A percentile compares a stretch with the other conserved stretches of the same genome.
Evolutionary conservation across 495 filamentous ascomycete species (phyloP).

Genomic region (Aspergillus egyptiacus): DNA sequence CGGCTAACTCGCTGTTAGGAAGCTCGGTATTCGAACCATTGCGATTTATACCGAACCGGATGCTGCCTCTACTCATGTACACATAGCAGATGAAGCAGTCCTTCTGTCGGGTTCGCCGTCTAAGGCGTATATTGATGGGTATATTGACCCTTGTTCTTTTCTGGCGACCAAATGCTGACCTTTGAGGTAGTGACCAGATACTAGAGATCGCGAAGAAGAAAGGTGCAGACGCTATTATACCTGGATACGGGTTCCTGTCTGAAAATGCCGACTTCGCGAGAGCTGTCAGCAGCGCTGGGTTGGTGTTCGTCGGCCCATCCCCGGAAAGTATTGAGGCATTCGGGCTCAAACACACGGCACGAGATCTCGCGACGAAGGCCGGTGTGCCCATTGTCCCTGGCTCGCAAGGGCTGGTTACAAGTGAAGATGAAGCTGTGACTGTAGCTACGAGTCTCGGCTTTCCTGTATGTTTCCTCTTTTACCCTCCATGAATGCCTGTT

Average conservation of each 20-base stretch:
- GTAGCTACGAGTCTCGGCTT: constrained; percentile 43
- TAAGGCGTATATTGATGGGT: constrained; percentile 45
- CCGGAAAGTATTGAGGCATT: constrained; percentile 49
- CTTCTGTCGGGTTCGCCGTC: constrained; percentile 40
- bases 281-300: constrained; percentile 39
- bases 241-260: constrained; percentile 54
- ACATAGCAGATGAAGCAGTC: constrained; percentile 45
- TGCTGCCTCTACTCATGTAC: constrained; percentile 49
- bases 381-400: constrained; percentile 51
- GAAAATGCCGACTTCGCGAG: constrained; percentile 55
- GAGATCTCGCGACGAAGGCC: constrained; percentile 44
- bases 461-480: constrained; percentile 21
- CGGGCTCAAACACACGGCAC: constrained; percentile 53
- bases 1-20: constrained; percentile 12
- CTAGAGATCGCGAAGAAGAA: constrained; percentile 41
- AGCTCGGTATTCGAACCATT: constrained; percentile 43
- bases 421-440: constrained; percentile 40
- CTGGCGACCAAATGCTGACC: background rate
- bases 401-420: constrained; percentile 39
- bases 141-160: background rate
- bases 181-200: constrained; percentile 34
- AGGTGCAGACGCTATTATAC: constrained; percentile 45
- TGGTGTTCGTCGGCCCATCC: constrained; percentile 50
- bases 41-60: constrained; percentile 52
- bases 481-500: background rate